These are phyloP conservation scores for Skeletonema grethae DNA, from an alignment of 108 stramenopile species.

Conservation along the genomic window DNA sequence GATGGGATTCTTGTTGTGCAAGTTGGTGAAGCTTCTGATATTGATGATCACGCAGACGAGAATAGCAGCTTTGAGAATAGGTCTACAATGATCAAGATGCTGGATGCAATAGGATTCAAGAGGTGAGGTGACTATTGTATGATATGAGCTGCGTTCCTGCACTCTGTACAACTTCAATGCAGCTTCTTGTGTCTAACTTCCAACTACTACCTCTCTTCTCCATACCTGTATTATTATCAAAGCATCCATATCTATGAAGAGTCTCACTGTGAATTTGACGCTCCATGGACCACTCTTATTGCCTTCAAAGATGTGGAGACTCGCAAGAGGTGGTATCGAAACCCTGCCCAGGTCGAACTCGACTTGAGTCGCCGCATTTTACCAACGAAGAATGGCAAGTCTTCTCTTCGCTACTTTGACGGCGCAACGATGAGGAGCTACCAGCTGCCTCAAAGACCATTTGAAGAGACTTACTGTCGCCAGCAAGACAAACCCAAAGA, in stretches of 20 bases:
- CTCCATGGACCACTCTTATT: constrained; percentile 61
- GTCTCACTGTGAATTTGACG: constrained; percentile 54
- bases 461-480: constrained; percentile 58
- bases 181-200: neutral
- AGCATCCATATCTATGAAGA: constrained; percentile 55
- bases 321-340: constrained; percentile 58
- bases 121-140: neutral
- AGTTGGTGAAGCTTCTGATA: constrained; percentile 41
- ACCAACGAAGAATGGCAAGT: constrained; percentile 41
- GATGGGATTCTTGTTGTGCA: constrained; percentile 55
- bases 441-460: constrained; percentile 53
- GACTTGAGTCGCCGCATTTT: constrained; percentile 58
- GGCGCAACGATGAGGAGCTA: constrained; percentile 76
- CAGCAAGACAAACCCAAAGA: constrained; percentile 6
- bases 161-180: too few species aligned
- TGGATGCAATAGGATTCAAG: constrained; percentile 59
- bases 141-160: neutral
- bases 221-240: neutral
- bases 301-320: constrained; percentile 59
- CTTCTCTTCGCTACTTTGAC: constrained; percentile 68
- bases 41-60: constrained; percentile 1
- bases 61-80: constrained; percentile 49
- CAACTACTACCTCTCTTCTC: neutral
- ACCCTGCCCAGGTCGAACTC: constrained; percentile 55
- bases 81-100: constrained; percentile 46